These are phyloP conservation scores for Mortierella antarctica DNA, from an alignment of 192 early-diverging fungal species.

Conservation along the genomic window DNA sequence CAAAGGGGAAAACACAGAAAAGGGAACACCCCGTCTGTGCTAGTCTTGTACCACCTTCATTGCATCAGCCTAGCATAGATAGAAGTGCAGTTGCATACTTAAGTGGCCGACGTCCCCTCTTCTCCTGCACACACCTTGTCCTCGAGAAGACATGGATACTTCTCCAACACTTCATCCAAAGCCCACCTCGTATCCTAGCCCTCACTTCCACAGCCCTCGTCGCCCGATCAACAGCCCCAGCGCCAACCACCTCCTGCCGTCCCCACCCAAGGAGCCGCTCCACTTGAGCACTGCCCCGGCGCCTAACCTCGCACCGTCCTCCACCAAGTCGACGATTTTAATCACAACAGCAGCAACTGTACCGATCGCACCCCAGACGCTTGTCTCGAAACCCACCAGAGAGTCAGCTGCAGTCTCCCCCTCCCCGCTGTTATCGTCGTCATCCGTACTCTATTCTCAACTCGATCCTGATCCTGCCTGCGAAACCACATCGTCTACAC, in stretches of 20 bases:
- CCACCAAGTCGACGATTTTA: neutral
- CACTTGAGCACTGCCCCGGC: neutral
- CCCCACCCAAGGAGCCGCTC: neutral
- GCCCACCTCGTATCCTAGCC: neutral
- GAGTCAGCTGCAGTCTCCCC: neutral
- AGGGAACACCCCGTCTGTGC: too few relatives aligned
- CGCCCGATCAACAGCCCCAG: neutral
- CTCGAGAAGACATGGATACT: neutral
- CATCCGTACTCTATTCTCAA: slow-evolving; percentile 11
- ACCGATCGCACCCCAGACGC: neutral
- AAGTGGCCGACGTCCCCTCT: too few relatives aligned
- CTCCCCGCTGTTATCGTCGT: slow-evolving; percentile 15
- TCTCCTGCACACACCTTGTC: too few relatives aligned
- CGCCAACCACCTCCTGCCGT: neutral
- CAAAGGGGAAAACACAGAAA: too few relatives aligned
- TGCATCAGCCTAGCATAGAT: too few relatives aligned
- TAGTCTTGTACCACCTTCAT: too few relatives aligned
- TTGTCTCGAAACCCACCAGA: too few relatives aligned
- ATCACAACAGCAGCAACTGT: neutral
- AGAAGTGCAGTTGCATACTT: too few relatives aligned
- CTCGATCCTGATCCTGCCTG: slow-evolving; percentile 21
- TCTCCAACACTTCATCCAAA: slow-evolving; percentile 2
- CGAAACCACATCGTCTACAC: slow-evolving; percentile 26
- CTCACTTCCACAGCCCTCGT: neutral
- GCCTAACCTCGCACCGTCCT: neutral